Percentiles rank a stretch among this genome's conserved stretches.
phyloP scores from a whole-genome alignment of 106 monocot species.

The Allium cepa region DNA sequence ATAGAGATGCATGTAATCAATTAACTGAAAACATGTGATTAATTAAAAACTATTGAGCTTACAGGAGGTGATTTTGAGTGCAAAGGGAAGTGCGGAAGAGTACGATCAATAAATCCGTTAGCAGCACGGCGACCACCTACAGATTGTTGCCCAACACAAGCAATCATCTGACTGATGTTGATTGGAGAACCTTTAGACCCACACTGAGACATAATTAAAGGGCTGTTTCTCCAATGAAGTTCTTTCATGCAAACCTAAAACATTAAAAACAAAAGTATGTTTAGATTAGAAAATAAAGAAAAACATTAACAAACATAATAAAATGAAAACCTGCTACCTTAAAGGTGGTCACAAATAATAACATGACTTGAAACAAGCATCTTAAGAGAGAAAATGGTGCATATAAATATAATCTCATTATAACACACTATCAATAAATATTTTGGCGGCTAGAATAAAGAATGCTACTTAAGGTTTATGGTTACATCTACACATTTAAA shows the following conservation, averaged over 20 bases:
- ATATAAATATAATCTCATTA: neutral
- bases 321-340: neutral
- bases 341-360: neutral
- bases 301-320: neutral
- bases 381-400: neutral
- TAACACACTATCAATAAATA: no score
- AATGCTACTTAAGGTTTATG: no score
- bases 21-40: no score
- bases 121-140: conserved; percentile 98
- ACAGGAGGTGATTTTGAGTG: conserved; percentile 83
- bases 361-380: neutral
- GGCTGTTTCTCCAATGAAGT: conserved; percentile 97
- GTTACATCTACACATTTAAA: no score
- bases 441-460: no score
- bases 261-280: conserved; percentile 4
- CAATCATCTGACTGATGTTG: conserved; percentile 98
- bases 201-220: conserved; percentile 97
- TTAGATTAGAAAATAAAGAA: neutral
- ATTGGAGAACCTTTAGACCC: conserved; percentile 95
- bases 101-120: conserved; percentile 90
- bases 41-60: conserved; percentile 4
- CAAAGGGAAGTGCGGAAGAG: conserved; percentile 87
- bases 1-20: no score
- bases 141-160: conserved; percentile 93
- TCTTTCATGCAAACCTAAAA: conserved; percentile 76